phyloP scores from a whole-genome alignment of 2,329 filamentous ascomycete species.

The Diplodia scrobiculata region DNA sequence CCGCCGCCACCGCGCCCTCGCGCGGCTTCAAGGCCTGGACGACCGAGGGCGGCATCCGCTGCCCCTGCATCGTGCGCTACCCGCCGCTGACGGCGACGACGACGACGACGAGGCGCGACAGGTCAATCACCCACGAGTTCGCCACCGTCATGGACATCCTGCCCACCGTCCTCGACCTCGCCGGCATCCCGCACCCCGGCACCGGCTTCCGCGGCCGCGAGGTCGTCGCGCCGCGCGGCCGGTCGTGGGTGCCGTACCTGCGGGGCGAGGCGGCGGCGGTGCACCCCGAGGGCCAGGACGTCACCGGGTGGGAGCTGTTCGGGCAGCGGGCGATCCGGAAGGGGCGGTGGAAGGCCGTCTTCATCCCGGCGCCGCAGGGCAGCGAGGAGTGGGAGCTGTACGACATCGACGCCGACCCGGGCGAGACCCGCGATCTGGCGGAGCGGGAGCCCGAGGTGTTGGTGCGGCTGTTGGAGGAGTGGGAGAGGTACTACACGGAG shows the following conservation, averaged over 20 bases:
- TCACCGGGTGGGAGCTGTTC: constrained; percentile 31
- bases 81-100: background rate
- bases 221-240: constrained; percentile 22
- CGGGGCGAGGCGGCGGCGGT: background rate
- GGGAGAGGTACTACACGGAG: constrained; percentile 31
- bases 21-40: constrained; percentile 26
- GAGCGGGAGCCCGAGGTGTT: constrained; percentile 28
- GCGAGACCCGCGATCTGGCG: constrained; percentile 29
- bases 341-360: constrained; percentile 31
- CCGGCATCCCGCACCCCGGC: constrained; percentile 9
- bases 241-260: constrained; percentile 13
- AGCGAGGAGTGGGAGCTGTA: constrained; percentile 32
- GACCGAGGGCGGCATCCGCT: constrained; percentile 27
- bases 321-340: constrained; percentile 30
- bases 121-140: constrained; percentile 18
- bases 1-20: constrained; percentile 23
- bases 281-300: constrained; percentile 1
- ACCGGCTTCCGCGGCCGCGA: constrained; percentile 17
- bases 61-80: constrained; percentile 23
- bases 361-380: constrained; percentile 29
- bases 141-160: constrained; percentile 29
- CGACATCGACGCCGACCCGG: constrained; percentile 29
- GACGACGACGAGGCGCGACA: no score
- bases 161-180: constrained; percentile 26
- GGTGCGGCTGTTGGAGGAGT: constrained; percentile 28